Percentiles rank a stretch among this genome's conserved stretches.
Evolutionary conservation across 2,329 filamentous ascomycete species (phyloP).

Genomic region (Botrytis deweyae): DNA sequence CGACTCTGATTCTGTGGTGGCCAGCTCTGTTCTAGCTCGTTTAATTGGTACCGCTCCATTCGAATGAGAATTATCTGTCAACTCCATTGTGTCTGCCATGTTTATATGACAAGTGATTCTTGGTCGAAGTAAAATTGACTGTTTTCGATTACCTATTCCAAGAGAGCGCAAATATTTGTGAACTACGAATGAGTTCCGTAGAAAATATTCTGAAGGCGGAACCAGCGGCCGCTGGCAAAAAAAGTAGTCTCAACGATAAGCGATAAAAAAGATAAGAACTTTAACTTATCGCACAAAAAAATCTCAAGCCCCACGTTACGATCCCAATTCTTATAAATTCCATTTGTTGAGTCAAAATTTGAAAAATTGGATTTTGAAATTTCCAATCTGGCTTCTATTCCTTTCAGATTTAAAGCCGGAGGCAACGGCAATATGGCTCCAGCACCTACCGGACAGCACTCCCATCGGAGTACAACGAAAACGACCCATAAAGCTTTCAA

Average conservation of each 20-base stretch:
- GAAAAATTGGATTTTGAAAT: slow-evolving; percentile 14
- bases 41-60: slow-evolving; percentile 56
- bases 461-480: slow-evolving; percentile 93
- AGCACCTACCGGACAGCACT: slow-evolving; percentile 64
- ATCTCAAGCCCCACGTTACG: slow-evolving; percentile 12
- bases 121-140: not conserved
- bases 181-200: not conserved
- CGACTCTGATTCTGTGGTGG: slow-evolving; percentile 32
- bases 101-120: not conserved
- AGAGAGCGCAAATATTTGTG: slow-evolving; percentile 16
- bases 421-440: slow-evolving; percentile 67
- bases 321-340: slow-evolving; percentile 12
- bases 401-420: slow-evolving; percentile 86
- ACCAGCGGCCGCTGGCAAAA: not conserved
- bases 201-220: not conserved
- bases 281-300: slow-evolving; percentile 26
- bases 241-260: slow-evolving; percentile 13
- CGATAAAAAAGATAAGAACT: slow-evolving; percentile 24
- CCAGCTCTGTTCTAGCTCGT: slow-evolving; percentile 51
- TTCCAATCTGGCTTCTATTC: slow-evolving; percentile 65
- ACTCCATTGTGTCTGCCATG: slow-evolving; percentile 28
- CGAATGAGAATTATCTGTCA: slow-evolving; percentile 35
- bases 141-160: not conserved
- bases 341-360: not conserved
- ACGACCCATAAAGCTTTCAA: slow-evolving; percentile 87